Evolutionary conservation across 202 grass and related monocot species (phyloP), one percentile per base, ranked within the genome.

Genomic region (Digitaria exilis): DNA sequence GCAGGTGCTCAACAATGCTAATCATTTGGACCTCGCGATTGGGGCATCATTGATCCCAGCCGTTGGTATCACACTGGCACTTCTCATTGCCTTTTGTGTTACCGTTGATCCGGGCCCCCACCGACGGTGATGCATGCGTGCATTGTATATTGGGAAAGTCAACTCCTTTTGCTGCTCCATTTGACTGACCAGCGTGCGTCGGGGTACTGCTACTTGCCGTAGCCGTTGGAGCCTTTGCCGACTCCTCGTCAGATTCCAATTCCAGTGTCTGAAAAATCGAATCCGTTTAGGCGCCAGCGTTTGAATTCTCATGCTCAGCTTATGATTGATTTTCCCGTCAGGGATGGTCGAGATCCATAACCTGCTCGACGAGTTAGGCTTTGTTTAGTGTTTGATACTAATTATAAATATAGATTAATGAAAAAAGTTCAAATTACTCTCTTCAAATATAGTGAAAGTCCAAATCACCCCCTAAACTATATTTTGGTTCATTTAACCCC

Each of bases 141-240:
- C 26, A 26, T 49, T 5, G 46, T 73, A 5, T 1, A 16, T 0
- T 7, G 6, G 2, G 26, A n/a, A 62, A 80, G 81, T 80, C 81
- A 75, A 88, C 69, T 2, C 26, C 24, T 5, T 74, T 25, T 8
- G 66, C 74, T 16, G n/a, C 2, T 26, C 15, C 8, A n/a, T 49
- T 46, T 56, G 54, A 44, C 31, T 25, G 7, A 32, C 17, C 44
- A 9, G 3, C 13, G 0, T 24, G 6, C 0, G n/a, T n/a, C n/a
- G n/a, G n/a, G 5, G 19, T 24, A 10, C 37, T 26, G 0, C 62
- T 63, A 48, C 2, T 7, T 7, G n/a, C n/a, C n/a, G n/a, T n/a
- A n/a, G 30, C 75, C 81, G 80, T 84, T 84, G 81, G 75, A 84
- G 74, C 48, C 28, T 67, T 24, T 25, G 29, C 56, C 22, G 24